Conservation (phyloP, 2,329 filamentous ascomycete species). For the Cylindrodendrum hubeiense region DNA sequence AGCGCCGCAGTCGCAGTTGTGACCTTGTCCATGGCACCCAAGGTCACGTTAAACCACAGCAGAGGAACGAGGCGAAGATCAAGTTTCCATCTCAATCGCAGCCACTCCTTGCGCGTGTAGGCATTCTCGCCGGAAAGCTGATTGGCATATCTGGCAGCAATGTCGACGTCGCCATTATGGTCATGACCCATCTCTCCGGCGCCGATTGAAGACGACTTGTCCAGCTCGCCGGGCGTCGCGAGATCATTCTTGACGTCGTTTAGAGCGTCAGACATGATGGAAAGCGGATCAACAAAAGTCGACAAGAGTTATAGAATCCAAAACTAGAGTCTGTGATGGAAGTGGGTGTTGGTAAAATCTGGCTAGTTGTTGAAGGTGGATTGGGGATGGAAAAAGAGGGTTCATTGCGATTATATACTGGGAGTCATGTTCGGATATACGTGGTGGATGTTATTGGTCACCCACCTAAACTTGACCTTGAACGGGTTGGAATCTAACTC, state of each 20-base stretch:
- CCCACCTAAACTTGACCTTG: background rate
- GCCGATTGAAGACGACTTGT: background rate
- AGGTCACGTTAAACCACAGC: slow-evolving; percentile 43
- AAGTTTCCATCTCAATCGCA: slow-evolving; percentile 36
- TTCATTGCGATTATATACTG: background rate
- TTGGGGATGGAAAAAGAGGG: background rate
- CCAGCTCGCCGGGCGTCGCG: background rate
- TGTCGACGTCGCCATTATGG: slow-evolving; percentile 1
- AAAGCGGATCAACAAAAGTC: too few relatives aligned
- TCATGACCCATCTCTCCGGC: background rate
- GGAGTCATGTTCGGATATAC: background rate
- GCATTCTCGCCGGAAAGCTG: slow-evolving; percentile 17
- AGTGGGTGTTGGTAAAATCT: background rate
- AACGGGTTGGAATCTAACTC: background rate
- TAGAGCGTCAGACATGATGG: slow-evolving; percentile 2
- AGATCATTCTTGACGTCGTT: slow-evolving; percentile 7
- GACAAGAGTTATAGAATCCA: background rate
- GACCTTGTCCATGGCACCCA: slow-evolving; percentile 49
- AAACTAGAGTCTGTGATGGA: too few relatives aligned
- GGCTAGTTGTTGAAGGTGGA: background rate
- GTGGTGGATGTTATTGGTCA: background rate
- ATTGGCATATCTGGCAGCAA: slow-evolving; percentile 16
- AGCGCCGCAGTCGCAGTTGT: slow-evolving; percentile 46
- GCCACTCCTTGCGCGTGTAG: slow-evolving; percentile 25
- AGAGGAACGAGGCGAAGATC: slow-evolving; percentile 39